A percentile compares a stretch with the other conserved stretches of the same genome.
These are phyloP conservation scores for Arabidopsis hybrid DNA, from an alignment of 441 rosid genomes.

Conservation along the genomic window DNA sequence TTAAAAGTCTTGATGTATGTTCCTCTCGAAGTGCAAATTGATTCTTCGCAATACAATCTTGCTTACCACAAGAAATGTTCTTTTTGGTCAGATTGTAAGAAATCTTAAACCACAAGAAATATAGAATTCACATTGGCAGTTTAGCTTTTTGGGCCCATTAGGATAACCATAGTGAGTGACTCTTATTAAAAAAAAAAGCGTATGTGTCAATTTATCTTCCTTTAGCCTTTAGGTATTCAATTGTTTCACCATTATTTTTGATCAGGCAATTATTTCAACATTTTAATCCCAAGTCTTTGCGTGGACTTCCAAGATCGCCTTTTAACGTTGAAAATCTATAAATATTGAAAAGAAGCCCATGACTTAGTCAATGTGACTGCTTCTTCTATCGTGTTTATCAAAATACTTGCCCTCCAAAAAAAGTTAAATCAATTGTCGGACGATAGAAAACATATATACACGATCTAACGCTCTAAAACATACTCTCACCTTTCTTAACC, in stretches of 20 bases:
- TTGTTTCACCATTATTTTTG: slow-evolving; percentile 3
- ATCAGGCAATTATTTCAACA: slow-evolving; percentile 7
- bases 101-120: slow-evolving; percentile 23
- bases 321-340: not conserved
- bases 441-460: slow-evolving; percentile 5
- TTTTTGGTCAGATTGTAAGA: not conserved
- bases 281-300: slow-evolving; percentile 7
- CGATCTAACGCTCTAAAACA: not conserved
- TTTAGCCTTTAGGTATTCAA: slow-evolving; percentile 3
- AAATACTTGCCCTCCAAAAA: not conserved
- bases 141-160: too few species aligned
- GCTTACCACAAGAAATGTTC: too few species aligned
- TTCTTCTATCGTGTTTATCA: not conserved
- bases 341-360: not conserved
- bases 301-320: slow-evolving; percentile 1
- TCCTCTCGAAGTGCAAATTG: too few species aligned
- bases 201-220: not conserved
- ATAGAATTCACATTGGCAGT: not conserved
- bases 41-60: too few species aligned
- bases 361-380: slow-evolving; percentile 22
- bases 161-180: too few species aligned
- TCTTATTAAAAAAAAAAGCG: too few species aligned
- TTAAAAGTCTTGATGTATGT: too few species aligned
- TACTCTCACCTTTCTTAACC: not conserved
- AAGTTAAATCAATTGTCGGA: not conserved